Evolutionary conservation across 441 rosid species (phyloP), one percentile per base, ranked within the genome.

Genomic region (Populus hybrid): DNA sequence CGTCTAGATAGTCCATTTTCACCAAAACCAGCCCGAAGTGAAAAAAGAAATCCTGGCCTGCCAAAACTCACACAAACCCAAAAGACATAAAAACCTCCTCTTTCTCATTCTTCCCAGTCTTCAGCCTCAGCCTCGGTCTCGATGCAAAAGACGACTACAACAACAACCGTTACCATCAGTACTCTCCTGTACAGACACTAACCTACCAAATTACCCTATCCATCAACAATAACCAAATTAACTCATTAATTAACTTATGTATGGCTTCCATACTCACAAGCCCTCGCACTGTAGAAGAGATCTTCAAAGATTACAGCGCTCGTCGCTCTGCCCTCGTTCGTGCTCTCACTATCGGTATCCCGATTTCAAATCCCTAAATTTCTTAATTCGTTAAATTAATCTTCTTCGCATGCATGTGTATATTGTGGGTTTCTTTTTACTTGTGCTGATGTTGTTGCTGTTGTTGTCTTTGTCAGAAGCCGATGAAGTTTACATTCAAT

Each of bases 271-370:
- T 30, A 30, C 32, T 30, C 32, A 30, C 32, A 30, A 30, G 32
- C 24, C 98, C 98, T 76, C 91, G 98, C 74, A 84, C 93, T 32
- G 95, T 93, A 5, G 98, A 95, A 88, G 99, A 91, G 87, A 95
- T 95, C 91, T 90, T 90, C 83, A 93, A 90, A 69, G 99, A 95
- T 85, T 91, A 81, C 80, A 79, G 64, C 75, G 84, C 87, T 77
- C 94, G 98, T 57, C 97, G 94, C 80, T 71, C 87, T 30, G 95
- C 85, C 78, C 89, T 95, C 35, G 87, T 89, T 61, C 89, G 91
- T 40, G 97, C 98, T 86, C 94, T 95, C 78, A 86, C 94, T 70
- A 73, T 61, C 80, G 97, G 97, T 94, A 77, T 21, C 23, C 7
- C 14, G 2, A 68, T 79, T 69, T 76, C 42, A 78, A 79, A 70